Evolutionary conservation across 176 grass and related monocot species (phyloP).

Genomic region (Cocos nucifera): DNA sequence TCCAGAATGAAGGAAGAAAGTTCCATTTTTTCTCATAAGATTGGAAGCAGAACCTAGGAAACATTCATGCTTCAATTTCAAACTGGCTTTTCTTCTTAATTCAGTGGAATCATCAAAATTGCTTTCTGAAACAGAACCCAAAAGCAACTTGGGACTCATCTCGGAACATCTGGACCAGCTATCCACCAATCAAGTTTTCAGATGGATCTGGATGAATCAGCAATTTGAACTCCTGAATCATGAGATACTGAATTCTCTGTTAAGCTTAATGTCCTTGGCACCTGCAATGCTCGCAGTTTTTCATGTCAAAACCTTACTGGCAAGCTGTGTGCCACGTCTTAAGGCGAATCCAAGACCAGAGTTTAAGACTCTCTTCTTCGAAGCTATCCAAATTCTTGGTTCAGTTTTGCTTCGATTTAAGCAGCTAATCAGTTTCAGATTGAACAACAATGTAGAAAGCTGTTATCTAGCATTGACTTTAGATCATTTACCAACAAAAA

Average conservation of each 20-base stretch:
- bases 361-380: not conserved
- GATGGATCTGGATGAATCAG: no score
- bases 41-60: not conserved
- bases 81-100: no score
- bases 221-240: no score
- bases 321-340: no score
- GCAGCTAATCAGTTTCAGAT: not conserved
- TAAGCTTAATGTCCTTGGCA: no score
- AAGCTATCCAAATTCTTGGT: not conserved
- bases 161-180: not conserved
- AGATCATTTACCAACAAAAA: not conserved
- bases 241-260: no score
- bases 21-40: no score
- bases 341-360: no score
- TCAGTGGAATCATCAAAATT: no score
- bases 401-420: not conserved
- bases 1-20: slow-evolving; percentile 19
- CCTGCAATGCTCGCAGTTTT: no score
- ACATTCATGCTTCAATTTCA: not conserved
- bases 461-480: not conserved
- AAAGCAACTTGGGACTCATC: not conserved
- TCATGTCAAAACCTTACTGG: no score
- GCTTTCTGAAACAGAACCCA: no score
- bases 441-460: not conserved
- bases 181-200: not conserved